These are phyloP conservation scores for Dryas integrifolia DNA, from an alignment of 331 rosid species.

Conservation along the genomic window DNA sequence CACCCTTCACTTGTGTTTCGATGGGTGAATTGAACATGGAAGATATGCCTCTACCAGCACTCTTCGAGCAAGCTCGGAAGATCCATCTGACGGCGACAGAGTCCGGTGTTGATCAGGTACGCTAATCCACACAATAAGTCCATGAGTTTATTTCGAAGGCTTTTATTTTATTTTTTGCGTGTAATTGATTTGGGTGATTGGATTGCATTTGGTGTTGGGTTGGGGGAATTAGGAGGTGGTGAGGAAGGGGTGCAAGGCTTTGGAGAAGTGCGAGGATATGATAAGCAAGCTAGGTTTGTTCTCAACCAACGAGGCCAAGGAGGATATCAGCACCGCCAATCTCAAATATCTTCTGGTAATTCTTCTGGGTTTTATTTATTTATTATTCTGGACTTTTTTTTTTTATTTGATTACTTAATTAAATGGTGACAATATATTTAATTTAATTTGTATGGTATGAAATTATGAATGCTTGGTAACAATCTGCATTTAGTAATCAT, in stretches of 20 bases:
- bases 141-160: background rate
- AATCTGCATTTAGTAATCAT: background rate
- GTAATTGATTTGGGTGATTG: slow-evolving; percentile 8
- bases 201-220: background rate
- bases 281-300: slow-evolving; percentile 71
- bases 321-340: slow-evolving; percentile 77
- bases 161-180: background rate
- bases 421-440: no score
- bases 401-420: no score
- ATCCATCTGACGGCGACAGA: slow-evolving; percentile 61
- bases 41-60: slow-evolving; percentile 64
- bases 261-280: slow-evolving; percentile 77
- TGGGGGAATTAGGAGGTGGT: slow-evolving; percentile 46
- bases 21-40: slow-evolving; percentile 51
- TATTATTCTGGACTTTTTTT: no score
- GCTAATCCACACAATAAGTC: background rate
- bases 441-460: background rate
- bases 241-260: slow-evolving; percentile 59
- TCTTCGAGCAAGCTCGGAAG: slow-evolving; percentile 77
- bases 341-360: slow-evolving; percentile 83
- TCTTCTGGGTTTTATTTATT: background rate
- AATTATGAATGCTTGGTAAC: background rate
- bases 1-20: background rate
- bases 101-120: slow-evolving; percentile 66
- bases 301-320: slow-evolving; percentile 83